A percentile compares a stretch with the other conserved stretches of the same genome.
Conservation (phyloP, 179 eudicot genomes). For the Patellifolia procumbens region DNA sequence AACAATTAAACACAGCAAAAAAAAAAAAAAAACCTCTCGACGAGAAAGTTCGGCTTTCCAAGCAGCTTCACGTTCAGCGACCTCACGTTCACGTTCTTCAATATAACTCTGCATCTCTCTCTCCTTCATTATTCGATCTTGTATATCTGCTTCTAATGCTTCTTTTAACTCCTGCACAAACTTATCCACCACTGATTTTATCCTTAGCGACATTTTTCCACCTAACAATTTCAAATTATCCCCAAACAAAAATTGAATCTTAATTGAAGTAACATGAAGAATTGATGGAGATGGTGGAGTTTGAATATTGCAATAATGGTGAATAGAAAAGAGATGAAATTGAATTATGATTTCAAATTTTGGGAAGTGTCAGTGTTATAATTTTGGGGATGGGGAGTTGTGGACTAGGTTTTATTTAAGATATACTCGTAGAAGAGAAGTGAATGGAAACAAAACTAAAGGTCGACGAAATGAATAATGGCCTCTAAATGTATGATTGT, state of each 20-base stretch:
- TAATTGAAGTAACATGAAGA: neutral
- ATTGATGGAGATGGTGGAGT: neutral
- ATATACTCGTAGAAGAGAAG: neutral
- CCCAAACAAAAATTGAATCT: neutral
- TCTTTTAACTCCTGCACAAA: slow-evolving; percentile 92
- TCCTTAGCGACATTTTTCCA: slow-evolving; percentile 64
- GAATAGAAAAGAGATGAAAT: neutral
- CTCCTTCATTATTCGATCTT: slow-evolving; percentile 96
- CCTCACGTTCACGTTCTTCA: slow-evolving; percentile 92
- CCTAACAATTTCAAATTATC: neutral
- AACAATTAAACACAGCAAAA: neutral
- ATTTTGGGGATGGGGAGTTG: slow-evolving; percentile 9
- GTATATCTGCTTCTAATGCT: slow-evolving; percentile 90
- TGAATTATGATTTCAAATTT: neutral
- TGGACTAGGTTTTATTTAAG: slow-evolving; percentile 12
- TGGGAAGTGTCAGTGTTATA: neutral
- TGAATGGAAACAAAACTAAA: neutral
- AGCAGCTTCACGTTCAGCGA: slow-evolving; percentile 97
- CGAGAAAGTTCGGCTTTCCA: slow-evolving; percentile 99
- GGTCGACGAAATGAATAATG: neutral
- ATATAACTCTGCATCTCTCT: slow-evolving; percentile 99
- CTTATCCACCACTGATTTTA: slow-evolving; percentile 87
- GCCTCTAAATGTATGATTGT: neutral
- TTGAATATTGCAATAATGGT: neutral
- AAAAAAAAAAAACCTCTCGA: slow-evolving; percentile 61